Base-by-base conservation (phyloP, 257 asterid genomes). In the Vinca minor region DNA sequence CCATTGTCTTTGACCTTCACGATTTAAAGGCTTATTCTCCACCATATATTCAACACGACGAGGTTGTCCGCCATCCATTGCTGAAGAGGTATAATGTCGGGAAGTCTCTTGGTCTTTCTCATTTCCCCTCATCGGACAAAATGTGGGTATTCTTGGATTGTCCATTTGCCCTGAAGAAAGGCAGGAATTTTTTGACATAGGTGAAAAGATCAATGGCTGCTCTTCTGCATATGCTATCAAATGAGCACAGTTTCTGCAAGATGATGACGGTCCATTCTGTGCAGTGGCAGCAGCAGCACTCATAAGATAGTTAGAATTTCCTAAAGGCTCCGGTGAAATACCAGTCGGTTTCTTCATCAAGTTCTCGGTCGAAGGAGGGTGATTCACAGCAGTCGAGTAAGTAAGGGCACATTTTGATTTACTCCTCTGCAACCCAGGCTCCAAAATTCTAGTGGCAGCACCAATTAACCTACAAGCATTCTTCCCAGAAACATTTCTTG, bases 401-500 rank as follows among this genome's bases (percentile, higher is more conserved):
- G 84, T 71, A 69, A 92, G 89, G 66, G 86, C 84, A 64, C 78
- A 73, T 57, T 80, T 86, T 0, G 82, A 69, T 76, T 84, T 74
- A 74, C 75, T 80, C 8, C 71, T 78, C 66, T 80, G 95, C 82
- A 91, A 59, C 53, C 95, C 94, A 53, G 98, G 97, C 69, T 92
- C 99, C 79, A 89, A 75, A 53, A 93, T 93, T 74, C 69, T 75
- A 68, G 87, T 76, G 31, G 98, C 98, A 29, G 94, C 96, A 52
- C 94, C 95, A 50, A 87, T 78, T 78, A 93, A 76, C 68, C 83
- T 76, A 38, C 97, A 84, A 8, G 94, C 66, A 54, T 73, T 83
- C 71, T 74, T 86, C 74, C 83, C 82, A 9, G 96, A 66, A 59
- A 74, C 58, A 79, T 62, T 83, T 62, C 82, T 78, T 1, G 96